Evolutionary conservation across 1,139 yeast genomes (phyloP).

Genomic region (Suhomyces chickasaworum): DNA sequence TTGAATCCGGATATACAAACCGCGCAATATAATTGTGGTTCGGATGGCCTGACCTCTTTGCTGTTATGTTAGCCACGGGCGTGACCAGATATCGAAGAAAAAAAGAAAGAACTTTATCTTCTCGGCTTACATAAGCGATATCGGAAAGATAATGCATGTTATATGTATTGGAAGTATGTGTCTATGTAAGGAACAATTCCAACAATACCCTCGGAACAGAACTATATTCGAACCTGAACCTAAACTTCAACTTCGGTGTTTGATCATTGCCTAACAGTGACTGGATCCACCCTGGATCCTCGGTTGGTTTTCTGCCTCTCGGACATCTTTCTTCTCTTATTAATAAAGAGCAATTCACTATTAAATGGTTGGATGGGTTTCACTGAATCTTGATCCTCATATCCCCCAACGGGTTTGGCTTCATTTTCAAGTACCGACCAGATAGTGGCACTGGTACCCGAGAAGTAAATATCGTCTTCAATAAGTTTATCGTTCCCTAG

Average conservation of each 20-base stretch:
- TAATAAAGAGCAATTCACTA: conserved; percentile 50
- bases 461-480: conserved; percentile 44
- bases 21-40: neutral
- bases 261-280: neutral
- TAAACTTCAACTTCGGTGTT: too few relatives aligned
- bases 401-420: conserved; percentile 22
- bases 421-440: conserved; percentile 34
- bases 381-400: conserved; percentile 13
- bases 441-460: conserved; percentile 32
- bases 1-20: neutral
- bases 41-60: neutral
- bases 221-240: too few relatives aligned
- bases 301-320: neutral
- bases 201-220: neutral
- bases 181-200: neutral
- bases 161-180: neutral
- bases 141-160: neutral
- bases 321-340: conserved; percentile 47
- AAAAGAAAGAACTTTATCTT: too few relatives aligned
- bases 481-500: conserved; percentile 61
- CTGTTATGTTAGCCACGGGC: neutral
- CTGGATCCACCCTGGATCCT: neutral
- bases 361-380: conserved; percentile 25
- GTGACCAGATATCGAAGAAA: too few relatives aligned
- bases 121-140: neutral